Base-by-base conservation (phyloP, 768 basidiomycete genomes). In the Tulasnella sp. region DNA sequence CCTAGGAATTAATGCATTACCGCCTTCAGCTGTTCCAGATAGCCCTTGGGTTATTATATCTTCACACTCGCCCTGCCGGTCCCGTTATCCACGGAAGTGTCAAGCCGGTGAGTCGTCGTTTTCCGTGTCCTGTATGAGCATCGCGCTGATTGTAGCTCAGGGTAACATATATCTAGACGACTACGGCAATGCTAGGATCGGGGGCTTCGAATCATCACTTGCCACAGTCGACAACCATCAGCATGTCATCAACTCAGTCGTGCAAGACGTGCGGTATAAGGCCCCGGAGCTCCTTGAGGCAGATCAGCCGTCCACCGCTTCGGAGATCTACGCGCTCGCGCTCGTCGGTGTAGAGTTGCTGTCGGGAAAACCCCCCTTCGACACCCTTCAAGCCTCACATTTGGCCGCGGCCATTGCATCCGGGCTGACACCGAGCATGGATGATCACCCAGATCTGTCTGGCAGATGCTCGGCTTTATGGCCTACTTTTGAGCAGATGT, bases 41-140 rank as follows among this genome's bases (percentile, higher is more conserved):
- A 5, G 45, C 42, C 15, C 11, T 23, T n/a, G 55, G 55, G 15
- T 8, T 56, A 26, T 23, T 42, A 4, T 56, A 56, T 42, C 45
- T 56, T 7, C 55, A 56, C 43, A 24, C 34, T 23, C 19, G 42
- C 2, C 3, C 15, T 2, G 24, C 34, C 34, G 15, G 44, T 45
- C 55, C 55, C n/a, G 43, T 56, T 29, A 24, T 56, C 2, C 55
- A 56, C 13, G 55, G 55, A 0, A 23, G 45, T 48, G 41, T 56
- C 1, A 56, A 24, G 7, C 55, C 55, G 17, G 55, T 56, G 30
- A 19, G 55, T 56, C 34, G 15, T 38, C 34, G n/a, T n/a, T n/a
- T n/a, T n/a, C n/a, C n/a, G n/a, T n/a, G n/a, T n/a, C n/a, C n/a
- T n/a, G n/a, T n/a, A n/a, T n/a, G n/a, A n/a, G n/a, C n/a, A n/a